Conservation (phyloP, 2,329 filamentous ascomycete genomes). For the Aschersonia sp. region DNA sequence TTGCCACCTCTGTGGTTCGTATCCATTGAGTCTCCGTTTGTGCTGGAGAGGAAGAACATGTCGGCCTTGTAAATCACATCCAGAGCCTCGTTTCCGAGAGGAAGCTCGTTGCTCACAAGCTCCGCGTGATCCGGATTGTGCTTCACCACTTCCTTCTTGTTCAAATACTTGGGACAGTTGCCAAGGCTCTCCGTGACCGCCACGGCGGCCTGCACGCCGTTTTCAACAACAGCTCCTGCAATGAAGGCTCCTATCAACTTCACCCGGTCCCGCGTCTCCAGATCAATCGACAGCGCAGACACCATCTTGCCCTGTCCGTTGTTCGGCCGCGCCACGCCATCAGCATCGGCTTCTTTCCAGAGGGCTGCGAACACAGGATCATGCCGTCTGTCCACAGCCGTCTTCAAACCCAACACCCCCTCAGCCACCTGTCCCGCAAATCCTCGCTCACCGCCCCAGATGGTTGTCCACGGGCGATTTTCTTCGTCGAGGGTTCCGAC, state of each 20-base stretch:
- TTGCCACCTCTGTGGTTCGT: conserved; percentile 69
- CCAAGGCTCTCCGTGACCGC: conserved; percentile 59
- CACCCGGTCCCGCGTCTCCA: conserved; percentile 43
- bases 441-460: conserved; percentile 62
- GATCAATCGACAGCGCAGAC: conserved; percentile 40
- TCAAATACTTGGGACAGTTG: conserved; percentile 81
- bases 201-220: conserved; percentile 42
- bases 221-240: conserved; percentile 36
- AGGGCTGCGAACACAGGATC: conserved; percentile 60
- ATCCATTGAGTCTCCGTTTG: conserved; percentile 58
- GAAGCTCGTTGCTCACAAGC: conserved; percentile 27
- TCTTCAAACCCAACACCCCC: conserved; percentile 48
- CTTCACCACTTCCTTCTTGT: conserved; percentile 49
- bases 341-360: conserved; percentile 33
- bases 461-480: conserved; percentile 57
- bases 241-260: conserved; percentile 61
- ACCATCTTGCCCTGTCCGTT: conserved; percentile 26
- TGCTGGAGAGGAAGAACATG: conserved; percentile 64
- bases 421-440: conserved; percentile 50
- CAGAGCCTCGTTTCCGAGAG: conserved; percentile 38
- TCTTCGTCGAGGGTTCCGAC: conserved; percentile 55
- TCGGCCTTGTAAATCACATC: conserved; percentile 50
- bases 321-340: conserved; percentile 19
- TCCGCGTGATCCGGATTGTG: conserved; percentile 26
- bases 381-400: conserved; percentile 40